Base-by-base conservation (phyloP, 805 yeast genomes). In the Spathaspora passalidarum region DNA sequence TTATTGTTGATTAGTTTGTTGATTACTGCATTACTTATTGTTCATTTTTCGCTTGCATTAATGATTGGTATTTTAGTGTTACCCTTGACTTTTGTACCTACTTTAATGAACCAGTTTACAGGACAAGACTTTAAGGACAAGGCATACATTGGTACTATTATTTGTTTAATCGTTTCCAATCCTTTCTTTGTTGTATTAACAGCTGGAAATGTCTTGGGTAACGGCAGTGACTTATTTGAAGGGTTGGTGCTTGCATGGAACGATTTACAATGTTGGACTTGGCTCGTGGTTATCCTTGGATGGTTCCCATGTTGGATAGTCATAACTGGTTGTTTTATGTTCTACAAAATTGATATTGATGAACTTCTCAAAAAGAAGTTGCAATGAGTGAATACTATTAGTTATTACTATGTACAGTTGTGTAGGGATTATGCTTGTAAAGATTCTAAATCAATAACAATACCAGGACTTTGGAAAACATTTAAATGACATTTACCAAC, bases 301-400 rank as follows among this genome's bases (percentile, higher is more conserved):
- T 90, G 96, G 96, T 61, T 83, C 32, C 96, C 97, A 2, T 75
- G 82, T 4, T 92, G 98, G 98, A 38, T 81, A 1, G 46, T 60
- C 10, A 56, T 69, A 20, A 65, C 45, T 11, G 32, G 35, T 2
- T 34, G 49, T 38, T 32, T 25, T 23, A 20, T 29, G 20, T 13
- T 17, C 19, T 38, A 38, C 20, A 20, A 20, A 9, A 26, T 38
- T 18, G 40, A 38, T 14, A 38, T 38, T 19, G 40, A 38, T 23
- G 36, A 32, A 20, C 8, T 38, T 11, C 11, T n/a, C 14, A 13
- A 20, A 14, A 38, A 38, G 40, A 38, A 38, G 22, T 21, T 38
- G 11, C 29, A 38, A 14, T 38, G 20, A 20, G 16, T 38, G 40
- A 17, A 13, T 17, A 17, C 21, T 7, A 6, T 22, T n/a, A 4